These are phyloP conservation scores for Abrus pulchellus DNA, from an alignment of 306 rosid genomes.

Conservation along the genomic window DNA sequence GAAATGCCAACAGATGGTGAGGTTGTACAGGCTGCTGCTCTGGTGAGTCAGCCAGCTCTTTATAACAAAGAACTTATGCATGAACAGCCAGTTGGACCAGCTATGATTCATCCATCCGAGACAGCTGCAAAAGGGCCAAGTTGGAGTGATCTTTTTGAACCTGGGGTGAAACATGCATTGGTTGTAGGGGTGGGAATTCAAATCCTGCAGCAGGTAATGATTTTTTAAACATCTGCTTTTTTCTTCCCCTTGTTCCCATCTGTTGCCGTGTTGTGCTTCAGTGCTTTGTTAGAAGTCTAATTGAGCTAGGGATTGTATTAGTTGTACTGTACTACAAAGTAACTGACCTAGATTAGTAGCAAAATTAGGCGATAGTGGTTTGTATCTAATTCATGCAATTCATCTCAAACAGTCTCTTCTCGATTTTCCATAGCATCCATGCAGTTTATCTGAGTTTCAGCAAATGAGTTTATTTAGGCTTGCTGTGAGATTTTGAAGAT, in stretches of 20 bases:
- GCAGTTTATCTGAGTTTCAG: background rate
- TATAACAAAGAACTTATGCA: slow-evolving; percentile 70
- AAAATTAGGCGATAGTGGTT: slow-evolving; percentile 9
- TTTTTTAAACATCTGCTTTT: slow-evolving; percentile 24
- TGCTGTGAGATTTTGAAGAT: slow-evolving; percentile 10
- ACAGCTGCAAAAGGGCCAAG: slow-evolving; percentile 69
- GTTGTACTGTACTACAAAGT: background rate
- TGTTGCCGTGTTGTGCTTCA: slow-evolving; percentile 10
- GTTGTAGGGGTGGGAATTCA: slow-evolving; percentile 82
- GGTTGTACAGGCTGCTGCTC: slow-evolving; percentile 73
- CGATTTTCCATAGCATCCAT: background rate
- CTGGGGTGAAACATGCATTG: slow-evolving; percentile 90
- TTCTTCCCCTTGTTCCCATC: background rate
- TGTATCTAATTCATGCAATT: slow-evolving; percentile 14
- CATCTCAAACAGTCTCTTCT: slow-evolving; percentile 1
- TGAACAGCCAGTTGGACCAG: slow-evolving; percentile 81
- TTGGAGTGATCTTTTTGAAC: slow-evolving; percentile 84
- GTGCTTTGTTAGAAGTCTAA: slow-evolving; percentile 12
- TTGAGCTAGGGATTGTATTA: slow-evolving; percentile 19
- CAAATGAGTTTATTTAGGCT: background rate
- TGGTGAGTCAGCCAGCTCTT: slow-evolving; percentile 84
- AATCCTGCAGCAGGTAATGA: slow-evolving; percentile 89
- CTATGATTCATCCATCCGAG: slow-evolving; percentile 81
- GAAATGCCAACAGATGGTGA: slow-evolving; percentile 69
- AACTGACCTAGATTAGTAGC: background rate